A percentile compares a stretch with the other conserved stretches of the same genome.
Conservation (phyloP, 2,329 filamentous ascomycete genomes). For the Chaetomium strumarium region DNA sequence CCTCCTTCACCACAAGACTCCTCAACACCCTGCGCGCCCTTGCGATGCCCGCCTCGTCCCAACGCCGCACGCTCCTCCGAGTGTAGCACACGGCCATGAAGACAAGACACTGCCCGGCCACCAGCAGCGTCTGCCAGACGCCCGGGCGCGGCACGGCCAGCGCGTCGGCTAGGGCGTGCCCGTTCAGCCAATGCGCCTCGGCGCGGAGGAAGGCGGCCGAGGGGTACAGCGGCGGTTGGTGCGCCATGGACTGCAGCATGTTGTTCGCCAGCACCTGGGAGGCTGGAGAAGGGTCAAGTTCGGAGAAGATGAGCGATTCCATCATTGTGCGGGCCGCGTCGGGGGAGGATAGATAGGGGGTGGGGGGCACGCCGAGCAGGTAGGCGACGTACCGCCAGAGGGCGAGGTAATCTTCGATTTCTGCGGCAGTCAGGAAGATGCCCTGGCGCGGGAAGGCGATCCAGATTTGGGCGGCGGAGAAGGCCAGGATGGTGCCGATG, state of each 20-base stretch:
- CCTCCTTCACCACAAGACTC: constrained; percentile 4
- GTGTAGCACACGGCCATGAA: constrained; percentile 52
- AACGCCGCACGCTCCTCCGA: constrained; percentile 32
- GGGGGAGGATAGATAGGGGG: constrained; percentile 44
- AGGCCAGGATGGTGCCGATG: constrained; percentile 65
- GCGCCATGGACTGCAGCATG: constrained; percentile 63
- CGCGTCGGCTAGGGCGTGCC: constrained; percentile 52
- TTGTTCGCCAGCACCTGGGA: constrained; percentile 65
- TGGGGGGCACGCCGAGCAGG: constrained; percentile 62
- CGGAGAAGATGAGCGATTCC: constrained; percentile 61
- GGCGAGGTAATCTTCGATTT: constrained; percentile 64
- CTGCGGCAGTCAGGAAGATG: constrained; percentile 55
- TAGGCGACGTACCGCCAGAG: constrained; percentile 71
- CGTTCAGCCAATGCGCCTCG: constrained; percentile 64
- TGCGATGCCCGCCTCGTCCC: constrained; percentile 45
- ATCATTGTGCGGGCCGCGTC: constrained; percentile 49
- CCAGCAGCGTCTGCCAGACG: constrained; percentile 53
- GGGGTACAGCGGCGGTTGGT: constrained; percentile 59
- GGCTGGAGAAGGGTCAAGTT: constrained; percentile 58
- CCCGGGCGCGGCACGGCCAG: constrained; percentile 53
- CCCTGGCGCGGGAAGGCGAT: constrained; percentile 67
- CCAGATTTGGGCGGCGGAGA: constrained; percentile 63
- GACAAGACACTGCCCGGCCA: constrained; percentile 61
- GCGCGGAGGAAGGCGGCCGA: constrained; percentile 63
- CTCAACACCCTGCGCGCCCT: constrained; percentile 8